Base-by-base conservation (phyloP, 345 rosid species). In the Punica granatum region DNA sequence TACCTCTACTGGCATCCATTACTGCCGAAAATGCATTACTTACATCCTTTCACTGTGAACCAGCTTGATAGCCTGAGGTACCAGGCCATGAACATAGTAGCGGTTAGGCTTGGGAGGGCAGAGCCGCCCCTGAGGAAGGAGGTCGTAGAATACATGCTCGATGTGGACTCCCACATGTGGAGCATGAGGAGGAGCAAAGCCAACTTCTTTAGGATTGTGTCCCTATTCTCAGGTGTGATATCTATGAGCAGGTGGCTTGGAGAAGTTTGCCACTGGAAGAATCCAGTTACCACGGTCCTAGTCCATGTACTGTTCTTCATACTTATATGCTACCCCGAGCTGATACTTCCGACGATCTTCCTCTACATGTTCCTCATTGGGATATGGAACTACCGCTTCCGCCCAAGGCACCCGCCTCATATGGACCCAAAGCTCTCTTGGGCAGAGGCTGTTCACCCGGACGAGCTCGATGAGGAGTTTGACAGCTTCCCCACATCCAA, bases 161-260 rank as follows among this genome's bases (percentile, higher is more conserved):
- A 91, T 60, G 97, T 88, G 68, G 97, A 88, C 74, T 88, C 97
- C 11, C 96, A 91, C 70, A 87, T 85, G 89, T 91, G 97, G 97
- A 91, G 97, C 76, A 84, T 90, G 93, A 78, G 96, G 70, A 84
- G 96, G 70, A 90, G 96, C 77, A 87, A 90, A 80, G 97, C 96
- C 34, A 87, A 91, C 78, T 91, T 91, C 82, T 91, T 91, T 76
- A 78, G 97, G 54, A 83, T 91, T 62, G 90, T 88, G 41, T 86
- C 92, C 6, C 70, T 88, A 30, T 80, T 91, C 74, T 87, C 96
- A 3, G 86, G 91, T 9, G 60, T 75, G 41, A 81, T 91, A 44
- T 76, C 88, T 7, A 76, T 87, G 80, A 80, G 85, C 80, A 82
- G 77, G 72, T 91, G 97, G 96, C 85, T 91, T 1, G 87, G 85